Base-by-base conservation (phyloP, 1,139 yeast genomes). In the Yamadazyma siamensis region DNA sequence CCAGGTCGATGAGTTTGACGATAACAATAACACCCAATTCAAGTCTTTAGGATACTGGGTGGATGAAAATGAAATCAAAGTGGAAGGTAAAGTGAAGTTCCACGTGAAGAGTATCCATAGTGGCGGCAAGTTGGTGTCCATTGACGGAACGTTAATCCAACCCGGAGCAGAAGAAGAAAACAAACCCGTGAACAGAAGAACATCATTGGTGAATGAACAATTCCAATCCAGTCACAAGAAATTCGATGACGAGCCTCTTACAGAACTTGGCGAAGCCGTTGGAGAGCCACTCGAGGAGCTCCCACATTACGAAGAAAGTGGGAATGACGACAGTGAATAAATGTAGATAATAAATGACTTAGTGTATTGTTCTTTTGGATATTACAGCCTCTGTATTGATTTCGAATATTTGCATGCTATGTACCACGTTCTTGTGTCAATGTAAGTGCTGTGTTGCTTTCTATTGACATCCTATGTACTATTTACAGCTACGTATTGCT, bases 41-140 rank as follows among this genome's bases (percentile, higher is more conserved):
- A 66, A 65, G 36, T 79, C 89, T 0, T 65, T 84, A 46, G 98
- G 97, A 2, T 74, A 83, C 54, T 91, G 97, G 97, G 67, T 68
- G 9, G 96, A 89, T 52, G 82, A 69, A 30, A 64, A 75, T 32
- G 94, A 82, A 14, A 66, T 71, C 31, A 77, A 79, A 35, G 66
- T 91, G 23, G 96, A 83, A 45, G 96, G 96, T 3, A 86, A 83
- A 55, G 57, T 89, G 33, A 68, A 68, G 44, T 88, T 91, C 56
- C 76, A 80, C 6, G 76, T 89, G 23, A 83, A 78, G 52, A 67
- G 78, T 20, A 70, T 89, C 35, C 81, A 80, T 48, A 79, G 85
- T 12, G 74, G 89, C 4, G 95, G 96, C 11, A 79, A 80, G 54
- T 81, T 87, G 36, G 79, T 88, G 13, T 81, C 94, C 6, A 72